Percentiles rank a stretch among this genome's conserved stretches.
Conservation (phyloP, 805 yeast genomes). For the Tetrapisispora iriomotensis region DNA sequence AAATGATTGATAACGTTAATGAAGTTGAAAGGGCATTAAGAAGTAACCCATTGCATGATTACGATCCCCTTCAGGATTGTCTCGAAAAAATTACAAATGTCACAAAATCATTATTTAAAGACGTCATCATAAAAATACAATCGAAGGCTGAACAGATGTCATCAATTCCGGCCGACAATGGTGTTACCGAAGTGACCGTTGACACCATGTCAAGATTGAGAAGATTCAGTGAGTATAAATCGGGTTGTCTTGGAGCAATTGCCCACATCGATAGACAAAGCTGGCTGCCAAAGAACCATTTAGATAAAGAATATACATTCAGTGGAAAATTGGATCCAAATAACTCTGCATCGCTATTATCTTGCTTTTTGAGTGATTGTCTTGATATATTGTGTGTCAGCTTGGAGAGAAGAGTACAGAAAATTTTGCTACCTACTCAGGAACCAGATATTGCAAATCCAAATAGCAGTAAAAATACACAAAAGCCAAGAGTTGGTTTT, state of each 20-base stretch:
- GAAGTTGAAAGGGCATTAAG: constrained; percentile 29
- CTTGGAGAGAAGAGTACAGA: constrained; percentile 50
- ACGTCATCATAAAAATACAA: constrained; percentile 49
- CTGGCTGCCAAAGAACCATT: constrained; percentile 54
- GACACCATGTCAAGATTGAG: constrained; percentile 61
- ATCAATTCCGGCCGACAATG: constrained; percentile 53
- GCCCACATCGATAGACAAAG: constrained; percentile 44
- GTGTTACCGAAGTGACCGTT: constrained; percentile 62
- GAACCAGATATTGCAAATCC: constrained; percentile 19
- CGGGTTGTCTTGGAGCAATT: constrained; percentile 41
- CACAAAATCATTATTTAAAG: constrained; percentile 40
- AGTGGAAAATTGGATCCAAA: constrained; percentile 6
- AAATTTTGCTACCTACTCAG: constrained; percentile 10
- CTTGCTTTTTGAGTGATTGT: constrained; percentile 65
- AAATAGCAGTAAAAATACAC: constrained; percentile 14
- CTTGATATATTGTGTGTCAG: constrained; percentile 62
- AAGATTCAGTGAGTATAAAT: constrained; percentile 51
- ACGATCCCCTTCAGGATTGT: constrained; percentile 19
- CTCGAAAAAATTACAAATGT: constrained; percentile 17
- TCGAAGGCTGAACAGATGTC: constrained; percentile 37
- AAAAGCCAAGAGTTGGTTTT: constrained; percentile 47
- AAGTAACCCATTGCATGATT: constrained; percentile 18
- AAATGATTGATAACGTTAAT: constrained; percentile 42
- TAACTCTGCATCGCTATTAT: constrained; percentile 40
- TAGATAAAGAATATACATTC: constrained; percentile 21